Evolutionary conservation across 176 grass and related monocot genomes (phyloP).

Genomic region (Raddia distichophylla): DNA sequence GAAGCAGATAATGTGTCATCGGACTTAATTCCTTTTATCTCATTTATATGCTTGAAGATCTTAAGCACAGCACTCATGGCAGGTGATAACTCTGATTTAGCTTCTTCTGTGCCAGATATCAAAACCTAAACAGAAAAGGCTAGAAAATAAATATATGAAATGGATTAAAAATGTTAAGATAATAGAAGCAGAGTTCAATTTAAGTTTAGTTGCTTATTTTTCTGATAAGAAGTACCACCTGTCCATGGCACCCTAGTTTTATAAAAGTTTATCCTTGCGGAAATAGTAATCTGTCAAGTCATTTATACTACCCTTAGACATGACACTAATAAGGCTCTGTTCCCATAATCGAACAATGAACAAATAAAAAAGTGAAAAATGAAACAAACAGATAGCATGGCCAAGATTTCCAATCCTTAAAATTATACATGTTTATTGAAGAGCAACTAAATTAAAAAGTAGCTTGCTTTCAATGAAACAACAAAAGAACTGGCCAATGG

Average conservation of each 20-base stretch:
- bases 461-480: background rate
- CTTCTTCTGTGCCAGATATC: conserved; percentile 82
- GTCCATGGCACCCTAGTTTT: background rate
- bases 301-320: conserved; percentile 9
- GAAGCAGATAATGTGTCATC: conserved; percentile 33
- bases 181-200: background rate
- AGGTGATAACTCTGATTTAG: conserved; percentile 61
- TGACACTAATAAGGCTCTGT: background rate
- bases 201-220: background rate
- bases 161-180: conserved; percentile 24
- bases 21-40: conserved; percentile 46
- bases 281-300: background rate
- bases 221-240: background rate
- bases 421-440: background rate
- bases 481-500: background rate
- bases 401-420: background rate
- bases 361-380: background rate
- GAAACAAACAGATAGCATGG: conserved; percentile 24
- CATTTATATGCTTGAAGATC: conserved; percentile 72
- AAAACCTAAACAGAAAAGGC: conserved; percentile 59
- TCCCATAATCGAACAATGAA: conserved; percentile 6
- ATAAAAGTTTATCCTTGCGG: conserved; percentile 7
- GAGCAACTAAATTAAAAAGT: background rate
- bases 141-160: conserved; percentile 6
- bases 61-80: conserved; percentile 76